phyloP scores from a whole-genome alignment of 441 rosid genomes.

The Populus hybrid region DNA sequence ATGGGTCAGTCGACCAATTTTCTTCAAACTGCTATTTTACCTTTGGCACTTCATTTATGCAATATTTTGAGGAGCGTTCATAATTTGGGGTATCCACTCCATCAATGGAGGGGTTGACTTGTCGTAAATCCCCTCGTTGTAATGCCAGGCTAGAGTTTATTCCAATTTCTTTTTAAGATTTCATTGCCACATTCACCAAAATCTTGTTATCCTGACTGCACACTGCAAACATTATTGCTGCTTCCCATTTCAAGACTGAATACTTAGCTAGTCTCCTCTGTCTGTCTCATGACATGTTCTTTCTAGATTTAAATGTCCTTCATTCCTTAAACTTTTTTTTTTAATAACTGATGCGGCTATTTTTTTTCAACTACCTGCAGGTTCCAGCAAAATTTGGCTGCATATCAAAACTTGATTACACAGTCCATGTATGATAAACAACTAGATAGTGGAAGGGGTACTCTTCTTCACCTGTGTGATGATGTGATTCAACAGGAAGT shows the following conservation, averaged over 20 bases:
- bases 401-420: slow-evolving; percentile 85
- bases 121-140: neutral
- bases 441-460: slow-evolving; percentile 93
- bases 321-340: slow-evolving; percentile 5
- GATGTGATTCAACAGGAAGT: slow-evolving; percentile 93
- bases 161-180: neutral
- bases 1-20: neutral
- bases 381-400: slow-evolving; percentile 75
- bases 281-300: neutral
- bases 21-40: neutral
- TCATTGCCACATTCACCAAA: neutral
- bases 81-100: neutral
- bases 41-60: neutral
- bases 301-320: neutral
- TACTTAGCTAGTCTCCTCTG: neutral
- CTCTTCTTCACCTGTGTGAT: slow-evolving; percentile 93
- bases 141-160: neutral
- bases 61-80: neutral
- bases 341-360: slow-evolving; percentile 1
- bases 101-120: neutral
- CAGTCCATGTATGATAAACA: slow-evolving; percentile 94
- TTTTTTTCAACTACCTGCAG: slow-evolving; percentile 40
- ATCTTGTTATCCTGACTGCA: neutral
- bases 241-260: neutral
- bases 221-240: neutral